Evolutionary conservation across 2,329 filamentous ascomycete species (phyloP).

Genomic region (Scedosporium dehoogii): DNA sequence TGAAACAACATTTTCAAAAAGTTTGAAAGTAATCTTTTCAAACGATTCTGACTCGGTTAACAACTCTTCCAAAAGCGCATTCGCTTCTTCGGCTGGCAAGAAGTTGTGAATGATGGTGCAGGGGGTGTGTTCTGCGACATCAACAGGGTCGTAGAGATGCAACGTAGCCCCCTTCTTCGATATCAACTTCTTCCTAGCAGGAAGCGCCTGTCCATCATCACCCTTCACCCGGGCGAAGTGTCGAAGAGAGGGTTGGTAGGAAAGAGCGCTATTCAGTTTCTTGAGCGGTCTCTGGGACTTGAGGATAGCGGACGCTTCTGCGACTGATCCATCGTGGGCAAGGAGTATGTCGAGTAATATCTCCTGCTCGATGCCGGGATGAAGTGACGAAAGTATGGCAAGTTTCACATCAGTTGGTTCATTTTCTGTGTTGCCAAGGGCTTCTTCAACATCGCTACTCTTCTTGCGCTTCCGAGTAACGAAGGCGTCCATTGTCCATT

Average conservation of each 20-base stretch:
- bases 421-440: constrained; percentile 36
- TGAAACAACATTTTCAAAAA: constrained; percentile 80
- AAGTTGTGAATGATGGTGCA: constrained; percentile 93
- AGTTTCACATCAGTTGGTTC: constrained; percentile 87
- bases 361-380: constrained; percentile 53
- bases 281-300: constrained; percentile 18
- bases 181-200: constrained; percentile 39
- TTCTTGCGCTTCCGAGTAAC: constrained; percentile 43
- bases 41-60: constrained; percentile 64
- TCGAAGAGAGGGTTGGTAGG: constrained; percentile 55
- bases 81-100: constrained; percentile 60
- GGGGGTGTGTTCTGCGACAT: constrained; percentile 74
- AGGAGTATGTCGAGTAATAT: constrained; percentile 70
- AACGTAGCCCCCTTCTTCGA: constrained; percentile 74
- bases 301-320: constrained; percentile 51
- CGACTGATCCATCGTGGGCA: constrained; percentile 66
- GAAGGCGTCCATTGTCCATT: constrained; percentile 44
- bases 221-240: constrained; percentile 28
- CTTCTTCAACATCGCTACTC: constrained; percentile 16
- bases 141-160: constrained; percentile 70
- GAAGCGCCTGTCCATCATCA: constrained; percentile 9
- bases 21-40: constrained; percentile 62
- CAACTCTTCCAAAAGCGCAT: constrained; percentile 64
- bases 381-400: constrained; percentile 69
- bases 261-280: constrained; percentile 27